A percentile compares a stretch with the other conserved stretches of the same genome.
These are phyloP conservation scores for Mortierella sp. DNA, from an alignment of 371 early-diverging fungal species.

Conservation along the genomic window DNA sequence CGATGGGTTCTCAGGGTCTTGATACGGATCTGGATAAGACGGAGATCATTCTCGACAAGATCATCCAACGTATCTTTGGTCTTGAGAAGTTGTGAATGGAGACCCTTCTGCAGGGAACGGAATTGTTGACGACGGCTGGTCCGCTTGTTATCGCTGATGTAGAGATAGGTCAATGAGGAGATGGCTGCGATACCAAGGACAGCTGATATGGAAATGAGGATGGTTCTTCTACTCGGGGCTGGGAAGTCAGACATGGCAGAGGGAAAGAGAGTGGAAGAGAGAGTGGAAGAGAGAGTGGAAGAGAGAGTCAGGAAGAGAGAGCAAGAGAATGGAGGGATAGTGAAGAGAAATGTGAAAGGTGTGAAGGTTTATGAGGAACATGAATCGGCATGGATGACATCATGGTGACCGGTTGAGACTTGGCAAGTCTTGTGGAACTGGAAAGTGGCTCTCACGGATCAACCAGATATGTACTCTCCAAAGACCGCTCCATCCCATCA, in stretches of 20 bases:
- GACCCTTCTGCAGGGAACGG: conserved; percentile 16
- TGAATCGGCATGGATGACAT: too few species aligned
- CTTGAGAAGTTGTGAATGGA: conserved; percentile 31
- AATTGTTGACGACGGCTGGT: conserved; percentile 3
- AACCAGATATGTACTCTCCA: too few species aligned
- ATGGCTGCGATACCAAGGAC: conserved; percentile 32
- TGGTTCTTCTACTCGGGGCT: conserved; percentile 20
- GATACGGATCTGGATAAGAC: conserved; percentile 27
- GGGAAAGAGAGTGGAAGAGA: background rate
- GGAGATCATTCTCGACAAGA: conserved; percentile 32
- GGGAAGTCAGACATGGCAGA: conserved; percentile 12
- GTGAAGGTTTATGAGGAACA: too few species aligned
- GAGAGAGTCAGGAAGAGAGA: background rate
- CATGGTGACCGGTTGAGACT: too few species aligned
- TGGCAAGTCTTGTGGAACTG: too few species aligned
- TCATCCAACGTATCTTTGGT: conserved; percentile 27
- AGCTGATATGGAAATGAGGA: conserved; percentile 29
- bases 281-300: background rate
- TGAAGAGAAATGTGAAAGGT: too few species aligned
- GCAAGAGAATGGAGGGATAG: background rate
- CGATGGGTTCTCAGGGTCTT: conserved; percentile 37
- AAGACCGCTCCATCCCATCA: too few species aligned
- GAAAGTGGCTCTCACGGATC: too few species aligned
- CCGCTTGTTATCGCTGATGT: conserved; percentile 14
- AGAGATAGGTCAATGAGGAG: conserved; percentile 21